Base-by-base conservation (phyloP, 2,329 filamentous ascomycete species). In the Fusarium sublunatum region DNA sequence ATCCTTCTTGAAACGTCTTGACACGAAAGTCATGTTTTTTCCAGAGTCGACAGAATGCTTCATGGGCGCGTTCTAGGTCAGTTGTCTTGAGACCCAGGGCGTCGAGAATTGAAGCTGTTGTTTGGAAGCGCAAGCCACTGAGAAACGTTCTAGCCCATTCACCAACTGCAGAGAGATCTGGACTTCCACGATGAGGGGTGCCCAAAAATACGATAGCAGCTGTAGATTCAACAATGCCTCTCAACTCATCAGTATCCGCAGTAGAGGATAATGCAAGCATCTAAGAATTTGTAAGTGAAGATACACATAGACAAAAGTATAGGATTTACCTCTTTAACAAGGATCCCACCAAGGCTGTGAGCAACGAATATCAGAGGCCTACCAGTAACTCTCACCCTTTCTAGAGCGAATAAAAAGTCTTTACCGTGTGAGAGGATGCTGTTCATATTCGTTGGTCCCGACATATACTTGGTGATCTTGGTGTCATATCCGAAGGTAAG, bases 121-220 rank as follows among this genome's bases (percentile, higher is more conserved):
- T 60, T 13, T 42, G 65, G 26, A 46, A 54, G 7, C 66, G 52
- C 3, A 67, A 7, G 12, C 68, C 31, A 10, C 58, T 64, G 1
- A 75, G 59, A 0, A 75, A 6, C 0, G 57, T 53, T 7, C 58
- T 22, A 3, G 45, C 57, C 45, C 28, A 29, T 11, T 64, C 53
- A 0, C 61, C 63, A 3, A 39, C 65, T 2, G 19, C 62, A 42
- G 40, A 69, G 41, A 24, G 68, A 65, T 51, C 73, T 58, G 5
- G 71, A 47, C 28, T 60, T 1, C 51, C 75, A 65, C 63, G 51
- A 44, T 77, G 75, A 1, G 75, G 75, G 0, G 75, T 77, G 0
- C 75, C 75, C 10, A 78, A 71, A 31, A 78, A 78, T 0, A 77
- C 34, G 2, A 76, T 42, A 2, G 71, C 73, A 0, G 40, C 47